Evolutionary conservation across 2,329 filamentous ascomycete genomes (phyloP), one percentile per base, ranked within the genome.

Genomic region (Sporothrix sp.): DNA sequence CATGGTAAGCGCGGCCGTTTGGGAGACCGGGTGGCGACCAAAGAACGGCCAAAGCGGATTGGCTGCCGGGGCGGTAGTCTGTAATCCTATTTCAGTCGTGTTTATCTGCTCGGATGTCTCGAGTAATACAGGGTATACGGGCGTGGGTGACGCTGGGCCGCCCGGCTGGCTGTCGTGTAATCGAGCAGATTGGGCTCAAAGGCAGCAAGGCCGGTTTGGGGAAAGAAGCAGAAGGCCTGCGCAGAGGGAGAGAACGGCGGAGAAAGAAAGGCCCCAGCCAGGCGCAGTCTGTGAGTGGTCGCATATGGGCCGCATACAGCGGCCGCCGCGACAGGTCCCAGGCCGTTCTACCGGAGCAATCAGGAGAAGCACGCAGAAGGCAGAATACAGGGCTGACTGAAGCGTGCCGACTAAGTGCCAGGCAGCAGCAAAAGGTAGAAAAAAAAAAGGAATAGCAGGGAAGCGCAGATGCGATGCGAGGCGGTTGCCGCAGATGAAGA

Each of bases 291-390:
- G 8, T 42, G 47, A 50, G 18, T 40, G 53, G 53, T 37, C 53
- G 53, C 53, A 55, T 51, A 55, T 48, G 7, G 53, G 53, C 42
- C 53, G 51, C 53, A 49, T 33, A 20, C 42, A 37, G 37, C 13
- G 42, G 49, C 14, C 40, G 33, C 33, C 20, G 27, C 20, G 13
- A 32, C 23, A 25, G 30, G 18, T 28, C 46, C 32, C 37, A 25
- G 28, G 7, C 9, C 28, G 16, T 27, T 21, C 20, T 11, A 42
- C 45, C 32, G 33, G 48, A 21, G 48, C 39, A 35, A 32, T 50
- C 32, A 44, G 39, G 25, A 45, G 16, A 14, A 44, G 18, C 4
- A 10, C 9, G 9, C 23, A 50, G 10, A 37, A 55, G 53, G 53
- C 53, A 51, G 48, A 55, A 46, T 11, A 48, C 25, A 23, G 48